Evolutionary conservation across 140 eudicot genomes (phyloP), one percentile per base, ranked within the genome.

Genomic region (Flaveria floridana): DNA sequence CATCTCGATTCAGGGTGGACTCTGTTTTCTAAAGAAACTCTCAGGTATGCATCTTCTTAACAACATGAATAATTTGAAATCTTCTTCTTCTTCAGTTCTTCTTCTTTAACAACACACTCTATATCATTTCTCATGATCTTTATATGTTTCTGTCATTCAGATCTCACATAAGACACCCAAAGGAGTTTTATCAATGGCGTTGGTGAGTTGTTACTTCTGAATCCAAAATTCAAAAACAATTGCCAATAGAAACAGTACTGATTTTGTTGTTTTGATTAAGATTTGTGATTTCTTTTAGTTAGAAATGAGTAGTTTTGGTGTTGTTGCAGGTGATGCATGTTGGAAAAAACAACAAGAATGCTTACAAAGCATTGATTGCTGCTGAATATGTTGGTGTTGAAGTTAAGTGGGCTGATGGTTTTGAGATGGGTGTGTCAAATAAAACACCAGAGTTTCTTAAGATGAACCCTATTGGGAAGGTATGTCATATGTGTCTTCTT

Each of bases 381-480:
- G 90, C 88, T 14, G 90, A 88, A 77, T 88, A 88, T 58, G 77
- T 28, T 57, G 90, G 88, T 62, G 84, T 88, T 48, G 76, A 83
- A 72, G 77, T 88, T 70, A 84, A 88, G 23, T 64, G 66, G 72
- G 83, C 73, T 21, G 80, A 85, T 71, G 59, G 85, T 47, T 90
- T 90, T 68, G 76, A 87, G 81, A 84, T 86, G 92, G 96, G 95
- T 3, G 87, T 86, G 10, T 69, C 96, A 55, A 90, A 90, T 65
- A 82, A 86, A 73, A 78, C 87, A 41, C 87, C 95, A 0, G 85
- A 90, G 82, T 90, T 90, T 72, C 86, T 90, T 68, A 82, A 84
- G 78, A 90, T 90, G 96, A 90, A 90, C 59, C 97, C 96, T n/a
- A 70, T 88, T 47, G 97, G 97, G 59, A 91, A 91, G 92, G 95